Evolutionary conservation across 2,329 filamentous ascomycete genomes (phyloP).

Genomic region (Sphaerulina musiva): DNA sequence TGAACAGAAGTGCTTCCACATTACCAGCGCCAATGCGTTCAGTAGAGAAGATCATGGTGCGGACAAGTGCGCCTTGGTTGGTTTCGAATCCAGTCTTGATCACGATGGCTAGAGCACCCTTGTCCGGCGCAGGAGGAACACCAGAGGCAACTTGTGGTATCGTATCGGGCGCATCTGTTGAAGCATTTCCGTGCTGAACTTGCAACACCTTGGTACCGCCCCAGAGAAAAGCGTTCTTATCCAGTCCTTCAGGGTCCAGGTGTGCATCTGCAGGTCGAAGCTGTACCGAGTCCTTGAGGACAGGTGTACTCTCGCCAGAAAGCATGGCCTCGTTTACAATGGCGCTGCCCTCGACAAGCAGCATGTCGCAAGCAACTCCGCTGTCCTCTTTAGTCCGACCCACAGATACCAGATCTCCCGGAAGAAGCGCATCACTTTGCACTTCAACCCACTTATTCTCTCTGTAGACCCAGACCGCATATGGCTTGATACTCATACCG

Average conservation of each 20-base stretch:
- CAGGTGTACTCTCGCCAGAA: constrained; percentile 92
- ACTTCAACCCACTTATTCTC: constrained; percentile 82
- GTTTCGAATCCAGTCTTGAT: constrained; percentile 98
- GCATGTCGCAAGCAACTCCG: constrained; percentile 94
- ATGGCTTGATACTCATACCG: constrained; percentile 99
- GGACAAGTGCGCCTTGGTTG: constrained; percentile 91
- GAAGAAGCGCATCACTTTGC: constrained; percentile 83
- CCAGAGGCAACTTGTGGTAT: constrained; percentile 65
- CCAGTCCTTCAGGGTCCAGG: constrained; percentile 82
- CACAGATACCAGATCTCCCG: constrained; percentile 88
- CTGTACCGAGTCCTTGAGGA: constrained; percentile 92
- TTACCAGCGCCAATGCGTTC: constrained; percentile 99
- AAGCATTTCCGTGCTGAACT: constrained; percentile 76
- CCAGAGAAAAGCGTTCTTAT: constrained; percentile 95
- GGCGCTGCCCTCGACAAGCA: constrained; percentile 86
- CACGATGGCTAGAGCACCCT: constrained; percentile 87
- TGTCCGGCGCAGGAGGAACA: constrained; percentile 78
- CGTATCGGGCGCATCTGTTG: constrained; percentile 55
- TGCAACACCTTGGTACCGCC: constrained; percentile 97
- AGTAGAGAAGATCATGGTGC: constrained; percentile 99
- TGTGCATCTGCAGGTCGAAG: constrained; percentile 73
- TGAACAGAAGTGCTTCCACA: constrained; percentile 91
- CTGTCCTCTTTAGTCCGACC: constrained; percentile 93
- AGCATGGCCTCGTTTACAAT: constrained; percentile 99
- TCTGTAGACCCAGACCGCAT: constrained; percentile 86